phyloP scores from a whole-genome alignment of 2,329 filamentous ascomycete species.

The Calonectria pauciramosa region DNA sequence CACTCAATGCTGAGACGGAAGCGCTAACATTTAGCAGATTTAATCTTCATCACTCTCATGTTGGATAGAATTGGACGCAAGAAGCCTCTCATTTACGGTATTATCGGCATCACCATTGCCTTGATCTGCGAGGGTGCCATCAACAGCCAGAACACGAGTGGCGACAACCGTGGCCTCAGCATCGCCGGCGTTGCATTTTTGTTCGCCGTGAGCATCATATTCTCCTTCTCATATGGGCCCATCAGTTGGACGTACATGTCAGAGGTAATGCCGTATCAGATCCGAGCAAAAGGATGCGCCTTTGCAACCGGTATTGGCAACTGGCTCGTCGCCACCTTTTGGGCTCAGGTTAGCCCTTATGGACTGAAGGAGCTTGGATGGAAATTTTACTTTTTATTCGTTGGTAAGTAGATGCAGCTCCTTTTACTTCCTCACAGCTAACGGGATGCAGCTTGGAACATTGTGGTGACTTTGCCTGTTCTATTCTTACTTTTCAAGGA shows the following conservation, averaged over 20 bases:
- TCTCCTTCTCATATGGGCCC: slow-evolving; percentile 67
- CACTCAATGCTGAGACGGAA: neutral
- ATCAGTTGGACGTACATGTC: slow-evolving; percentile 71
- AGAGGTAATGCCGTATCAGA: slow-evolving; percentile 74
- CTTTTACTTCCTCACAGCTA: slow-evolving; percentile 55
- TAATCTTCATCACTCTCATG: slow-evolving; percentile 69
- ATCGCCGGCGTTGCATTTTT: slow-evolving; percentile 72
- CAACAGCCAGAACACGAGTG: slow-evolving; percentile 63
- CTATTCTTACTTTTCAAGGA: slow-evolving; percentile 66
- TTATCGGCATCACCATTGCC: slow-evolving; percentile 68
- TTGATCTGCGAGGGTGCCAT: slow-evolving; percentile 70
- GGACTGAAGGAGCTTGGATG: slow-evolving; percentile 56
- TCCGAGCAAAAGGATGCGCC: slow-evolving; percentile 56
- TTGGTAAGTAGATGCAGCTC: slow-evolving; percentile 32
- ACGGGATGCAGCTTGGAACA: slow-evolving; percentile 47
- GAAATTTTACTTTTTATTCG: slow-evolving; percentile 55
- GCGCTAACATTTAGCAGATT: slow-evolving; percentile 48
- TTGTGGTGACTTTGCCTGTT: slow-evolving; percentile 53
- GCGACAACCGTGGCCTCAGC: slow-evolving; percentile 57
- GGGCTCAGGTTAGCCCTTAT: slow-evolving; percentile 70
- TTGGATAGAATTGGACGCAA: slow-evolving; percentile 74
- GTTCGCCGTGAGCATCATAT: slow-evolving; percentile 66
- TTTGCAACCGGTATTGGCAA: slow-evolving; percentile 45
- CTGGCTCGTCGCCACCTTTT: slow-evolving; percentile 57
- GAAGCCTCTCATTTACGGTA: slow-evolving; percentile 75